Percentiles rank a stretch among this genome's conserved stretches.
These are phyloP conservation scores for Aspergillus eucalypticola DNA, from an alignment of 2,329 filamentous ascomycete genomes.

Conservation along the genomic window DNA sequence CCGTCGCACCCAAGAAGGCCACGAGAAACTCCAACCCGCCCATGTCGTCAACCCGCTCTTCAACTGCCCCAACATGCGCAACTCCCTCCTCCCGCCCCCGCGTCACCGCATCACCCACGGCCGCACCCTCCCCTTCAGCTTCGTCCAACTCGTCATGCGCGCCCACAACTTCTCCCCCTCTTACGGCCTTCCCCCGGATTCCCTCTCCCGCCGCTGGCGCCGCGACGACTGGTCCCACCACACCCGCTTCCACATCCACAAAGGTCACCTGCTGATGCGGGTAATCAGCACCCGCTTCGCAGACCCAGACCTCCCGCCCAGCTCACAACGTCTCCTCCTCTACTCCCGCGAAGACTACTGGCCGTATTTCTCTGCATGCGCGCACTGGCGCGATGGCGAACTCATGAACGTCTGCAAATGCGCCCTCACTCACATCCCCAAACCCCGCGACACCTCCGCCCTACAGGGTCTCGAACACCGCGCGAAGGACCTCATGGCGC, in stretches of 20 bases:
- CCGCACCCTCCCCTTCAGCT: constrained; percentile 58
- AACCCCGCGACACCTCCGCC: constrained; percentile 41
- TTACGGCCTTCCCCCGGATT: constrained; percentile 51
- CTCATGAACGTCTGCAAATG: constrained; percentile 64
- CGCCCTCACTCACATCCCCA: constrained; percentile 59
- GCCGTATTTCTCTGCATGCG: constrained; percentile 63
- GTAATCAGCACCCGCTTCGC: constrained; percentile 58
- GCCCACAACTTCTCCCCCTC: constrained; percentile 48
- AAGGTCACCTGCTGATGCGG: constrained; percentile 59
- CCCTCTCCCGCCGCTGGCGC: constrained; percentile 57
- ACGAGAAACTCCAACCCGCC: constrained; percentile 56
- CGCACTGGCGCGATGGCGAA: constrained; percentile 63
- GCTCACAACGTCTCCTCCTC: constrained; percentile 56
- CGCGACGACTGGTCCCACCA: constrained; percentile 58
- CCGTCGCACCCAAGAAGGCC: constrained; percentile 53
- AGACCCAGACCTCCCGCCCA: constrained; percentile 52
- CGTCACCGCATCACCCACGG: constrained; percentile 56
- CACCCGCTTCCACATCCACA: constrained; percentile 56
- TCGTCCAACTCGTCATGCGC: constrained; percentile 59
- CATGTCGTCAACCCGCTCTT: constrained; percentile 59
- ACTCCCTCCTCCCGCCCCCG: constrained; percentile 50
- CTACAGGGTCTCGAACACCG: constrained; percentile 46
- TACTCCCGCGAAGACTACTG: constrained; percentile 62
- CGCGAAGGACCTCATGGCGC: constrained; percentile 36
- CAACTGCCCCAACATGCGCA: constrained; percentile 55